Base-by-base conservation (phyloP, 352 stramenopile genomes). In the Blastocystis sp. region DNA sequence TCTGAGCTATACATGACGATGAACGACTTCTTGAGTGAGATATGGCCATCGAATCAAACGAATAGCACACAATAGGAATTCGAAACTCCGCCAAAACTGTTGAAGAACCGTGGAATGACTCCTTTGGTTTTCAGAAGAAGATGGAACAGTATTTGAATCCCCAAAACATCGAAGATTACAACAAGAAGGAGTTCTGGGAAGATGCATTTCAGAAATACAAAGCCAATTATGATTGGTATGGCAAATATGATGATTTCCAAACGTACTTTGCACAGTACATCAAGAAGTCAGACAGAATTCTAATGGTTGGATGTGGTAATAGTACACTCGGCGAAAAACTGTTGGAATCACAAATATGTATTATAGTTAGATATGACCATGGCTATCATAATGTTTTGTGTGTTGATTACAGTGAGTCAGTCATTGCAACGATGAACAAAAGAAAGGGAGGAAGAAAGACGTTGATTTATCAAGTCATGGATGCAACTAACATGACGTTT, bases 401-500 rank as follows among this genome's bases (percentile, higher is more conserved):
- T 46, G 73, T 86, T 51, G 75, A 86, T n/a, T 86, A 86, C 32
- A 75, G 57, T 37, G 75, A 86, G 43, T 61, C 61, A 6, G 75
- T 86, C 2, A 77, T 86, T 77, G 37, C 35, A 19, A 86, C 57
- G 3, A 86, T 86, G 75, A 75, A 43, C 21, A 57, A 86, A 7
- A 54, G 61, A 24, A 39, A 46, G 6, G 75, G 61, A 77, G 24
- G 29, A 32, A 24, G 61, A 58, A 29, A 24, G 11, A 57, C 43
- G n/a, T 24, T 86, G 21, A 21, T 52, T 19, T 86, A 75, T 58
- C n/a, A 52, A 27, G 75, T 86, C 11, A 86, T 86, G 75, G 49
- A 86, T 42, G 75, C 75, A 49, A 86, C 75, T 19, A 86, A 86
- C 1, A 86, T 86, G 75, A 43, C 57, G 7, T 86, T 86, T 46